Base-by-base conservation (phyloP, 225 moss, liverwort and hornwort species). In the Neckera pumila region DNA sequence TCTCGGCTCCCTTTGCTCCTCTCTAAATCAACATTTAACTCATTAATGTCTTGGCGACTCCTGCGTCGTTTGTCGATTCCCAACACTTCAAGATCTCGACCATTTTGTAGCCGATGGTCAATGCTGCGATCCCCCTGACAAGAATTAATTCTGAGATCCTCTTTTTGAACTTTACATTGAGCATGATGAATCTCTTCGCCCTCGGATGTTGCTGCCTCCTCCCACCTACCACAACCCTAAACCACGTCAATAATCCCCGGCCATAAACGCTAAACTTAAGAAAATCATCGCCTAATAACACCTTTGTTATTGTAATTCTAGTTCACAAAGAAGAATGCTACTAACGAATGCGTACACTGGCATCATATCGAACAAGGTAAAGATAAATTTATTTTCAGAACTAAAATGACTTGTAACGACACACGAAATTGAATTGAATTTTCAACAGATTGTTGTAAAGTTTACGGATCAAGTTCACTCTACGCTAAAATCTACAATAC, bases 161-260 rank as follows among this genome's bases (percentile, higher is more conserved):
- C 90, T 90, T 88, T 90, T 38, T 73, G 77, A 54, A 56, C 8
- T 53, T 86, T 57, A 4, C 60, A 87, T 61, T 88, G 82, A 82
- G 28, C 62, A 89, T 71, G 87, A 66, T 90, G 85, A 57, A 79
- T 89, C 33, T 90, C 91, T 87, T 92, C 88, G 16, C 45, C 84
- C 65, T 89, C 86, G 5, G 84, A 85, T 86, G 85, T 90, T 83
- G 61, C 72, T 51, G 65, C 76, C 76, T 86, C 91, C 22, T 92
- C 90, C 92, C 92, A 94, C 76, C 89, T 91, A 63, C 59, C 25
- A 69, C 69, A 38, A 49, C 2, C 43, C 58, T 31, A 69, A 59
- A 45, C 17, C 7, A 31, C 13, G 11, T 69, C 31, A 84, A 60
- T 0, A 84, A 64, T 38, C 53, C 33, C 31, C 9, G 2, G 15